Base-by-base conservation (phyloP, 768 basidiomycete genomes). In the Tylopilus rubrobrunneus region DNA sequence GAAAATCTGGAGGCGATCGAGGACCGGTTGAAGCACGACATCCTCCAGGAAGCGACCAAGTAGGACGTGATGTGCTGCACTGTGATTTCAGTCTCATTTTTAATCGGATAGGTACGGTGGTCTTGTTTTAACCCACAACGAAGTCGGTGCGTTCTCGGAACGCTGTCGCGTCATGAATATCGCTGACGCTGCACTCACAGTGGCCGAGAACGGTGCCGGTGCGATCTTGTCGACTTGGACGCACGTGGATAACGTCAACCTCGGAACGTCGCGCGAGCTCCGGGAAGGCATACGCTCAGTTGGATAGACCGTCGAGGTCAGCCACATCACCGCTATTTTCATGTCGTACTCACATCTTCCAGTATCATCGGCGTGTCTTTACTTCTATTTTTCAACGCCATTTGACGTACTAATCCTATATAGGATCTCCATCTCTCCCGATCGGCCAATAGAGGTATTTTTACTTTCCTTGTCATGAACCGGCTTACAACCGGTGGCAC, bases 1-100 rank as follows among this genome's bases (percentile, higher is more conserved):
- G 89, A 93, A 70, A 97, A 95, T 64, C 76, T 98, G 10, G 97
- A 98, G 66, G 93, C 85, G 0, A 96, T 98, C 52, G 97, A 95
- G 70, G 75, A 76, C 45, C 82, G 96, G 46, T 71, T 98, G 59
- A 97, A 93, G 74, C 80, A 84, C 46, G 97, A 99, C 62, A 95
- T 99, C 46, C 73, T 98, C 23, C 81, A 84, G 54, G 96, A 99
- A 74, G 84, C 89, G 9, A 69, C 75, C 48, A 83, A 84, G 87
- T 89, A 59, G 52, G 58, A 23, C 12, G 11, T 37, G 15, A 51
- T 40, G 10, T 45, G 47, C 3, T 28, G 12, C 12, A 28, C 27
- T 29, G 36, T 11, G 7, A 21, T 23, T 45, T 42, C 7, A 9
- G 49, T 45, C 58, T 62, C 15, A 66, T 45, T 25, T 36, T 10